Conservation (phyloP, 371 early-diverging fungal species). For the Lichtheimia ornata region DNA sequence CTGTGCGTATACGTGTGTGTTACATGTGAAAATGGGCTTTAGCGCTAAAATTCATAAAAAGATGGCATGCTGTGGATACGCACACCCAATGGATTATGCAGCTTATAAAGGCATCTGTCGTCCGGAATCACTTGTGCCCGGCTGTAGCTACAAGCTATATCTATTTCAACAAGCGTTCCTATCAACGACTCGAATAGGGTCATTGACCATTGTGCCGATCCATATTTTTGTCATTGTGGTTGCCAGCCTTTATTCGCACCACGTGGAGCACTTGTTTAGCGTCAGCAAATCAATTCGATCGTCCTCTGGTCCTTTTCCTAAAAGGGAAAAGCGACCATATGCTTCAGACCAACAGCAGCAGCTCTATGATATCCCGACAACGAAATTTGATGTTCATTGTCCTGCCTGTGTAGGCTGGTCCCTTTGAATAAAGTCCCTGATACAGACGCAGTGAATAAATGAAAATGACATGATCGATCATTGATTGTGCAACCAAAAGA, state of each 20-base stretch:
- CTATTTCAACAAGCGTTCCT: slow-evolving; percentile 26
- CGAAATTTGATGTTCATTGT: no score
- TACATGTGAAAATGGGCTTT: slow-evolving; percentile 10
- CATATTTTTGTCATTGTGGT: slow-evolving; percentile 25
- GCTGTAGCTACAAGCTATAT: slow-evolving; percentile 33
- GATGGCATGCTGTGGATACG: slow-evolving; percentile 30
- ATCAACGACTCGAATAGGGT: slow-evolving; percentile 15
- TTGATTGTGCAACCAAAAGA: no score
- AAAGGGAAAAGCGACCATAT: no score
- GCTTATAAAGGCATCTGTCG: slow-evolving; percentile 25
- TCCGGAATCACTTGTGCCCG: slow-evolving; percentile 31
- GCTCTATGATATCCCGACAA: no score
- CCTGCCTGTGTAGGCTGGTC: no score
- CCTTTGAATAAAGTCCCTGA: no score
- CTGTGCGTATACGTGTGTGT: slow-evolving; percentile 4
- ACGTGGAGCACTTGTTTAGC: slow-evolving; percentile 22
- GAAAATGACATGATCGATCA: no score
- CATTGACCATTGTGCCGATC: slow-evolving; percentile 25
- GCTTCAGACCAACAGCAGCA: no score
- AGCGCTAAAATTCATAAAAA: no score
- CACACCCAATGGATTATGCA: slow-evolving; percentile 37
- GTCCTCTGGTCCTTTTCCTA: no score
- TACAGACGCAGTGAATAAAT: no score
- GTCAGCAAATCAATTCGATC: background rate
- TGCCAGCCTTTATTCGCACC: slow-evolving; percentile 25